Base-by-base conservation (phyloP, 1,139 yeast species). In the Blastobotrys indianensis region DNA sequence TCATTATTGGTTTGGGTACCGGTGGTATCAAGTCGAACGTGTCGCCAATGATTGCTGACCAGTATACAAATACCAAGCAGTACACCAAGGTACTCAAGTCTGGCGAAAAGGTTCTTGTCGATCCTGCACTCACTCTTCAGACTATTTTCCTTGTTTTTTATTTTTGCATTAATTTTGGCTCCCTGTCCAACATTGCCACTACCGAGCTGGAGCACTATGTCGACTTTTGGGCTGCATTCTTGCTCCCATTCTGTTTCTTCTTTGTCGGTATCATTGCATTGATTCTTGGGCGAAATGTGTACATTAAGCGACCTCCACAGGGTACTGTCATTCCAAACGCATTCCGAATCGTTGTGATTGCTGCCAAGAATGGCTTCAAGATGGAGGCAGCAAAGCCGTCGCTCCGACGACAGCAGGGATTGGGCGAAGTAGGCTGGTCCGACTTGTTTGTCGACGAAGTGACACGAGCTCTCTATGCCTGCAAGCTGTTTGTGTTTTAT, bases 21-120 rank as follows among this genome's bases (percentile, higher is more conserved):
- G 94, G 94, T 60, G 82, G 88, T 62, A 85, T 85, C 63, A 85
- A 85, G 65, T 74, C 92, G 36, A 84, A 85, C 58, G 81, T 85
- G 41, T 74, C 86, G 25, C 94, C 94, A 31, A 72, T 84, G 61
- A 77, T 85, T 63, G 88, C 88, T 46, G 94, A 85, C 61, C 94
- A 85, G 69, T 74, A 74, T 58, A 71, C 75, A 40, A 74, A 76
- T 58, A 69, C 77, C 37, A 72, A 74, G 53, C 83, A 80, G 48
- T 77, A 75, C 48, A 79, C 85, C 45, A 75, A 73, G 60, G 77
- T 75, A 2, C 68, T 75, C 45, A 77, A 79, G 53, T 61, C 69
- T 37, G 94, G 87, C 44, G 82, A 79, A 59, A 70, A 74, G 39
- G 90, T 84, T 31, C 76, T 86, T 54, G 75, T 82, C 37, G 92